These are phyloP conservation scores for Escallonia herrerae DNA, from an alignment of 129 eudicot genomes.

Conservation along the genomic window DNA sequence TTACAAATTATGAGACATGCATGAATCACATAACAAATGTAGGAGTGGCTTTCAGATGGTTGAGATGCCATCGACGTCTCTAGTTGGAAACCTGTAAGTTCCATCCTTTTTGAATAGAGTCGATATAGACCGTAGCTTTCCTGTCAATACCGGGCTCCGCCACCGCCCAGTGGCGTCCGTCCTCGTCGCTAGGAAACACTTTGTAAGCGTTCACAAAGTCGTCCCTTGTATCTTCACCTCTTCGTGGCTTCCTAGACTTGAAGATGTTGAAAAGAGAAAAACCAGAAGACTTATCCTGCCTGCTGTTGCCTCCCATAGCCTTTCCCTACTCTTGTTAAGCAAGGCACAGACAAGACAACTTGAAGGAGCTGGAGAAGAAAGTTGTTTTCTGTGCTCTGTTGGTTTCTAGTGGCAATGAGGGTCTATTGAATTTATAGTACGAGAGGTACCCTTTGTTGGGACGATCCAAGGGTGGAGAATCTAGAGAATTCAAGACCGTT, in stretches of 20 bases:
- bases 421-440: conserved; percentile 18
- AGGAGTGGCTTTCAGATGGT: background rate
- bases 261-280: conserved; percentile 26
- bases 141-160: conserved; percentile 39
- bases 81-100: conserved; percentile 1
- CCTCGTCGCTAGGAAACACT: conserved; percentile 47
- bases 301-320: conserved; percentile 31
- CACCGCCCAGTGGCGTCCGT: conserved; percentile 33
- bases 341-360: background rate
- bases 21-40: background rate
- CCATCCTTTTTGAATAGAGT: conserved; percentile 2
- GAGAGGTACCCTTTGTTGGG: conserved; percentile 2
- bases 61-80: background rate
- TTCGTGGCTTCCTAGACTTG: conserved; percentile 15
- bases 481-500: conserved; percentile 1
- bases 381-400: background rate
- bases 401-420: background rate
- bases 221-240: conserved; percentile 6
- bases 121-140: conserved; percentile 36
- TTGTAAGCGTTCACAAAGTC: conserved; percentile 26
- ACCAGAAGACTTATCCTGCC: conserved; percentile 21
- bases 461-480: conserved; percentile 22
- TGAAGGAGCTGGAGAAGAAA: no score
- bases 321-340: no score
- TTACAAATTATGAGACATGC: background rate